phyloP scores from a whole-genome alignment of 1,139 yeast genomes.

The Diutina siamensis region DNA sequence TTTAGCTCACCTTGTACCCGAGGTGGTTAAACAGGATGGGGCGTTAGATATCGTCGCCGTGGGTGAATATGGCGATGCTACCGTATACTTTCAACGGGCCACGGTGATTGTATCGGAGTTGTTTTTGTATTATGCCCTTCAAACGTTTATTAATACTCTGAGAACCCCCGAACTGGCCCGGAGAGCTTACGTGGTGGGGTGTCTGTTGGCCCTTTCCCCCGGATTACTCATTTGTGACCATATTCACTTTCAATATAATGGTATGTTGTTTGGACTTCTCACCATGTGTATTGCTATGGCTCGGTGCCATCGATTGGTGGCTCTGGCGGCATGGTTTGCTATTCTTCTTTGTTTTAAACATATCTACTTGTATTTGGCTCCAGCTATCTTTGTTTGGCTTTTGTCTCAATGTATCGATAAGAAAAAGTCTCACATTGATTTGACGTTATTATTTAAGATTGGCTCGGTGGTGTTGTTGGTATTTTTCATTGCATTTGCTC shows the following conservation, averaged over 20 bases:
- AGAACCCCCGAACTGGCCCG: conserved; percentile 12
- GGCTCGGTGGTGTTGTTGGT: conserved; percentile 56
- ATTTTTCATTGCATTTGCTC: conserved; percentile 65
- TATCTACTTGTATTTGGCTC: conserved; percentile 85
- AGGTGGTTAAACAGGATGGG: conserved; percentile 55
- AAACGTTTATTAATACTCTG: conserved; percentile 52
- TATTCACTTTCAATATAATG: conserved; percentile 91
- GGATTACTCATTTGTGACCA: conserved; percentile 83
- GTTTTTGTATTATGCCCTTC: conserved; percentile 57
- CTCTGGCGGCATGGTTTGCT: conserved; percentile 67
- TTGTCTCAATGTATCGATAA: conserved; percentile 50
- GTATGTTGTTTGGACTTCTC: conserved; percentile 79
- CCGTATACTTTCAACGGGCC: conserved; percentile 67
- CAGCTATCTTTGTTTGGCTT: conserved; percentile 78
- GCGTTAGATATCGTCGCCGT: conserved; percentile 58
- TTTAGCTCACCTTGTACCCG: conserved; percentile 62
- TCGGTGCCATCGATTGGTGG: conserved; percentile 40
- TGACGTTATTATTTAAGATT: conserved; percentile 36
- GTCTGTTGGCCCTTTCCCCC: conserved; percentile 78
- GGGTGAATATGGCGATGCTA: conserved; percentile 66
- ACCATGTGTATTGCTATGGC: conserved; percentile 67
- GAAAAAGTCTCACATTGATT: not conserved
- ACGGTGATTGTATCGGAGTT: conserved; percentile 76
- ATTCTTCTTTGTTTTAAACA: conserved; percentile 84
- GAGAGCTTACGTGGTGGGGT: conserved; percentile 67